Conservation (phyloP, 2,329 filamentous ascomycete species). For the Cytospora paraplurivora region DNA sequence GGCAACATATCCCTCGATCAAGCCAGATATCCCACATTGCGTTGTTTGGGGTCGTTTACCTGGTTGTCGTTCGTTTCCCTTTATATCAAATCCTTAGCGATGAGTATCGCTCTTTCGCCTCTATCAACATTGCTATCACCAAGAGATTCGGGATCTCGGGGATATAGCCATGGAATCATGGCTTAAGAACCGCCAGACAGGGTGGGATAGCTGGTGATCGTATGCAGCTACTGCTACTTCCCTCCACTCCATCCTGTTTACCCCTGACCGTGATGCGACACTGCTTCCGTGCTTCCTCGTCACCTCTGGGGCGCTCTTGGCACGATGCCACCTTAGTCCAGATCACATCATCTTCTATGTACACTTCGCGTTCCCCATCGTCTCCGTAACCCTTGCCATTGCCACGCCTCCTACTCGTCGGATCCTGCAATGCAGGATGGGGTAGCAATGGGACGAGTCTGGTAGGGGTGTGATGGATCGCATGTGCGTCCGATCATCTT, state of each 20-base stretch:
- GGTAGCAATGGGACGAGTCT: neutral
- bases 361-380: neutral
- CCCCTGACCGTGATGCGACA: constrained; percentile 7
- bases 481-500: constrained; percentile 10
- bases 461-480: neutral
- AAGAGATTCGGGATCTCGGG: neutral
- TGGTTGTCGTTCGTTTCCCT: neutral
- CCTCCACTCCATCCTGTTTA: neutral
- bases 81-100: neutral
- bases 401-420: neutral
- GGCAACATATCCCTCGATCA: too few relatives aligned
- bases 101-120: neutral
- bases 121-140: neutral
- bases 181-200: neutral
- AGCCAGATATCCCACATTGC: too few relatives aligned
- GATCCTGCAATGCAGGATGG: constrained; percentile 6
- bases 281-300: constrained; percentile 3
- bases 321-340: constrained; percentile 24
- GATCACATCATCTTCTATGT: constrained; percentile 26
- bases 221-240: neutral
- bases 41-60: neutral
- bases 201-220: neutral
- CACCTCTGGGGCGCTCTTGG: constrained; percentile 10
- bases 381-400: constrained; percentile 24
- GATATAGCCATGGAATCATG: neutral